These are phyloP conservation scores for Ambrosia artemisiifolia DNA, from an alignment of 129 eudicot genomes.

Conservation along the genomic window DNA sequence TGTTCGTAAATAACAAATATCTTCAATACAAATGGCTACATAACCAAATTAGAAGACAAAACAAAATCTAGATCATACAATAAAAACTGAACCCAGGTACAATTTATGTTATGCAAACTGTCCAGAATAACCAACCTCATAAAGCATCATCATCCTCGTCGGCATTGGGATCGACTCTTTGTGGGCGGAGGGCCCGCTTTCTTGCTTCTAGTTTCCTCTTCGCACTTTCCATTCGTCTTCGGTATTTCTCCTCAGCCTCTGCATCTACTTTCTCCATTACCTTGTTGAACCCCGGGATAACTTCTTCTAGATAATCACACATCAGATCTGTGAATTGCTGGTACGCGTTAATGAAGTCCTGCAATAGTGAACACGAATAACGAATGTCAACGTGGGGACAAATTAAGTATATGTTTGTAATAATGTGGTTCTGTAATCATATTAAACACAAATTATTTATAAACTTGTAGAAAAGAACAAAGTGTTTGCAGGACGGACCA, in stretches of 20 bases:
- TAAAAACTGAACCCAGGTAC: conserved; percentile 2
- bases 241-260: conserved; percentile 30
- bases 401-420: not conserved
- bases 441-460: not conserved
- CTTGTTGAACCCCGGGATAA: conserved; percentile 32
- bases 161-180: conserved; percentile 18
- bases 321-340: conserved; percentile 26
- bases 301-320: conserved; percentile 22
- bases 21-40: not conserved
- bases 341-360: conserved; percentile 34
- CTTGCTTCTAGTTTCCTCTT: conserved; percentile 27
- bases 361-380: conserved; percentile 7
- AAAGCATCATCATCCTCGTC: conserved; percentile 13
- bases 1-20: not conserved
- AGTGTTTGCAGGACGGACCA: not conserved
- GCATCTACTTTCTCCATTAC: conserved; percentile 23
- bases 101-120: not conserved
- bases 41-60: not conserved
- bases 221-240: conserved; percentile 27
- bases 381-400: not conserved
- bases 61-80: not conserved
- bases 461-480: not conserved
- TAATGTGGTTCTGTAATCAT: not conserved
- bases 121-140: not conserved
- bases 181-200: conserved; percentile 22